Conservation (phyloP, 441 rosid genomes). For the Erodium texanum region DNA sequence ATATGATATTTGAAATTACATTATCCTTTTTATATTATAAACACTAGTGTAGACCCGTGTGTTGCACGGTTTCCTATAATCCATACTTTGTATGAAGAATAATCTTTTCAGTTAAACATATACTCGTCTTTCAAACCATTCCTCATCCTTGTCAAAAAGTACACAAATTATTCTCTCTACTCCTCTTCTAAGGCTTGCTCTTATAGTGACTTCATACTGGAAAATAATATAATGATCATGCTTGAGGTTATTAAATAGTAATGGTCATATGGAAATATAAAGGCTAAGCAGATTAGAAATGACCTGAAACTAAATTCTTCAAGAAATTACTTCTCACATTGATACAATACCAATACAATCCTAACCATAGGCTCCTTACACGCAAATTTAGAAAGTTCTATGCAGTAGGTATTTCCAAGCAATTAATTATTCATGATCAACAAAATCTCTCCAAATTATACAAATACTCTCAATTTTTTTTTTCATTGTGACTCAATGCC, state of each 20-base stretch:
- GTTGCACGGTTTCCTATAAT: too few relatives aligned
- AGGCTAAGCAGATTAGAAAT: background rate
- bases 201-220: too few relatives aligned
- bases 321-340: slow-evolving; percentile 1
- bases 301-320: background rate
- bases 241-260: background rate
- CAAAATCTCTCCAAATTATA: slow-evolving; percentile 72
- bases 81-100: too few relatives aligned
- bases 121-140: too few relatives aligned
- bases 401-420: background rate
- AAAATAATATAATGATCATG: background rate
- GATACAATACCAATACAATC: slow-evolving; percentile 2
- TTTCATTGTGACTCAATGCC: slow-evolving; percentile 77
- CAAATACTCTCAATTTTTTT: slow-evolving; percentile 57
- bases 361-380: slow-evolving; percentile 1
- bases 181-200: too few relatives aligned
- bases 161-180: too few relatives aligned
- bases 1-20: too few relatives aligned
- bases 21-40: too few relatives aligned
- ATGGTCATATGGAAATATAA: background rate
- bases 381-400: background rate
- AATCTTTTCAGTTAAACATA: too few relatives aligned
- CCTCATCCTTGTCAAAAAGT: too few relatives aligned
- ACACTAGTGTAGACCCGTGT: too few relatives aligned
- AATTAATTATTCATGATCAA: slow-evolving; percentile 45